Conservation (phyloP, 1,284 basidiomycete species). For the Erythrobasidium hasegawianum region DNA sequence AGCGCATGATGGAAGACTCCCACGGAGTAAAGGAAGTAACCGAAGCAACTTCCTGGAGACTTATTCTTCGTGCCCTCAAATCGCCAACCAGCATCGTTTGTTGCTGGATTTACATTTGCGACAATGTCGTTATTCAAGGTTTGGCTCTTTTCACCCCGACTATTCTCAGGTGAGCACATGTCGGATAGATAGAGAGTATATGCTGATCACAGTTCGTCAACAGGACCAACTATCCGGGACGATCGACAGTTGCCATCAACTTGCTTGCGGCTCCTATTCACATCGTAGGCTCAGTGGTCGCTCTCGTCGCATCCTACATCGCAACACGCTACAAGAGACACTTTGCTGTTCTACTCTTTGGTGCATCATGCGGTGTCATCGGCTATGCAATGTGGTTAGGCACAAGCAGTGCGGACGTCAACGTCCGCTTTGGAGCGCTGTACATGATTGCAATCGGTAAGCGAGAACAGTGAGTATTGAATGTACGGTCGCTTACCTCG, state of each 20-base stretch:
- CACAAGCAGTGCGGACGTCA: not conserved
- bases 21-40: not conserved
- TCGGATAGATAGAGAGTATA: not conserved
- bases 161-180: not conserved
- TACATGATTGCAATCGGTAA: not conserved
- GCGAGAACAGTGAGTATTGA: too few species aligned
- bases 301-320: not conserved
- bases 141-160: not conserved
- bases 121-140: not conserved
- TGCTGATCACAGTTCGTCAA: not conserved
- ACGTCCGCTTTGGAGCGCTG: not conserved
- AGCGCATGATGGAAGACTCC: not conserved
- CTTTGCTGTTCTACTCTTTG: not conserved
- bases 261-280: not conserved
- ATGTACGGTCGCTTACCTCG: too few species aligned
- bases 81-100: conserved; percentile 1
- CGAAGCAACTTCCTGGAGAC: not conserved
- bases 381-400: not conserved
- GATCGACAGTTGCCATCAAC: not conserved
- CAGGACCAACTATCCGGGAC: not conserved
- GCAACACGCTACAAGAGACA: not conserved
- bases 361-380: not conserved
- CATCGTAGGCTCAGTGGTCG: not conserved
- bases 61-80: not conserved
- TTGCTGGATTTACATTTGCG: conserved; percentile 2